Base-by-base conservation (phyloP, 2,329 filamentous ascomycete species). In the Calycina marina region DNA sequence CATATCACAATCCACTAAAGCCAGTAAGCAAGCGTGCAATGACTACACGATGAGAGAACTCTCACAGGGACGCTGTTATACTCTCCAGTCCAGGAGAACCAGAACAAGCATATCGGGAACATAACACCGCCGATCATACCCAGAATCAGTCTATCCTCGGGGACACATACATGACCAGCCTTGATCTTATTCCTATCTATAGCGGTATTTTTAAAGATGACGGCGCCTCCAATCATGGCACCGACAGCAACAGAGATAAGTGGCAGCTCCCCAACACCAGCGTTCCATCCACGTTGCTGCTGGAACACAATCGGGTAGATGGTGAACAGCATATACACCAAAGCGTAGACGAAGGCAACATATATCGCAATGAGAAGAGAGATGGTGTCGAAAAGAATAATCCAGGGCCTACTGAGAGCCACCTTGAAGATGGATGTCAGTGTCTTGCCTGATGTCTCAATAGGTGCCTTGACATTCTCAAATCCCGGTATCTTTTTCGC, bases 381-480 rank as follows among this genome's bases (percentile, higher is more conserved):
- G 47, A 93, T 93, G 17, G 80, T 72, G 55, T 93, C 84, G 51
- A 93, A 90, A 0, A 93, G 66, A 0, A 93, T 69, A 1, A 76
- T 81, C 86, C 86, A 93, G n/a, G 77, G 77, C 53, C 93, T 93
- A 1, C 81, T 69, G 1, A 84, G 75, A 88, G 4, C 92, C 60
- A 4, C 77, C 81, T 59, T 93, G 93, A 61, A 71, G 78, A 43
- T 58, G 46, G 10, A 59, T 51, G 20, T 31, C 4, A 51, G 4
- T 58, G 55, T 5, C 59, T 44, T 65, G 61, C 28, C 53, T 53
- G 92, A 83, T 4, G 81, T 62, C 31, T 68, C 56, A 18, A 77
- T 74, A 41, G 78, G 58, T 0, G 67, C 62, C 30, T 61, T 59
- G 8, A 70, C 57, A 16, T 64, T 43, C 40, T 72, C 65, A 36